Evolutionary conservation across 2,329 filamentous ascomycete species (phyloP), one percentile per base, ranked within the genome.

Genomic region (Cordyceps farinosa): DNA sequence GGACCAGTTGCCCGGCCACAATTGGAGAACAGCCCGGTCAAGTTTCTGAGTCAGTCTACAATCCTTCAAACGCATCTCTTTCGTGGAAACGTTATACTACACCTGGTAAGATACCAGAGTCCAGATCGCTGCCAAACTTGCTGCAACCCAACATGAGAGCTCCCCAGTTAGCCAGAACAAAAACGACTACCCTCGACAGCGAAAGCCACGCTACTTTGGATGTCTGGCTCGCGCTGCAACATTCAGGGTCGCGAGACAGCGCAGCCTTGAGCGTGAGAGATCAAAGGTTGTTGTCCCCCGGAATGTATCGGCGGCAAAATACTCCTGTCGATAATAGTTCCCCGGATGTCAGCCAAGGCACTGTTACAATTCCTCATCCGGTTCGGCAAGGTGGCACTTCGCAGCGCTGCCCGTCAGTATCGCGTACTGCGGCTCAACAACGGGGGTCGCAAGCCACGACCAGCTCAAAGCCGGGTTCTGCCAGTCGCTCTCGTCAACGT

Each of bases 161-260:
- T 38, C 27, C 59, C 27, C 50, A 60, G 17, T 22, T 55, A 29
- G 53, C 63, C 36, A 64, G 42, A 29, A 45, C 45, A 42, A 58
- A n/a, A 13, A 29, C 34, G 57, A 17, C 15, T 34, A 58, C 51
- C 5, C 57, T 57, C 8, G 59, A 48, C 32, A 66, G 60, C 9
- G 75, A 77, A 44, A 70, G 70, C 13, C 71, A 74, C 52, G 75
- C 75, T n/a, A 68, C 71, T 8, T 69, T 77, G 56, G 70, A 71
- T 6, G 69, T 76, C 29, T 77, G 75, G 75, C 71, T 77, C n/a
- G 73, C 73, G 40, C 70, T 74, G 8, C 75, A 77, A 62, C 67
- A 69, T 8, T 64, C 76, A 27, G 67, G 68, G 48, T 70, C 71
- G 3, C 65, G 69, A 61, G 70, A 72, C 38, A 70, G 67, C 55